phyloP scores from a whole-genome alignment of 139 green algal species.

The Trebouxia sp. region DNA sequence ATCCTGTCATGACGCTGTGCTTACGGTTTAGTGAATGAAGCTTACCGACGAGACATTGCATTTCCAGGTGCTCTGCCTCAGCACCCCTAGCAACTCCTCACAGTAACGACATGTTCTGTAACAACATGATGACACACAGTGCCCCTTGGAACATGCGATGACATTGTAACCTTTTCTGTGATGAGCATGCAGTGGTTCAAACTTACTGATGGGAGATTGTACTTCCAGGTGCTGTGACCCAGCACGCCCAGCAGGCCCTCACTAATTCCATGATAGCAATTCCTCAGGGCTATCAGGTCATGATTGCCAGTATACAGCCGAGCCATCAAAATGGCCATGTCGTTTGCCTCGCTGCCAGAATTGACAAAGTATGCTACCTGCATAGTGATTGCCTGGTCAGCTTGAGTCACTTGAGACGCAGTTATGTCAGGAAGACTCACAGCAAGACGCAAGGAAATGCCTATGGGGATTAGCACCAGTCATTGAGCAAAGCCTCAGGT shows the following conservation, averaged over 20 bases:
- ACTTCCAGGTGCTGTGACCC: constrained; percentile 94
- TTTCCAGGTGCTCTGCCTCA: constrained; percentile 94
- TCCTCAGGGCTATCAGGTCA: constrained; percentile 89
- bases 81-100: constrained; percentile 86
- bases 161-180: too few relatives aligned
- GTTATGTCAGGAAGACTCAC: too few relatives aligned
- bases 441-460: too few relatives aligned
- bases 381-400: neutral
- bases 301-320: constrained; percentile 74
- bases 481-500: too few relatives aligned
- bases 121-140: too few relatives aligned
- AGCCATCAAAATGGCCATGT: constrained; percentile 83
- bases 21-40: too few relatives aligned
- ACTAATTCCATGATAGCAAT: constrained; percentile 93
- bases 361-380: constrained; percentile 81
- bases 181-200: too few relatives aligned
- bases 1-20: too few relatives aligned
- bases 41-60: constrained; percentile 61
- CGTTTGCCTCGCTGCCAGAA: constrained; percentile 83
- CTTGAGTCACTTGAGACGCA: too few relatives aligned
- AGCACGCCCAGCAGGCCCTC: constrained; percentile 87
- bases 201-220: constrained; percentile 66
- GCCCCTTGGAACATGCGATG: too few relatives aligned
- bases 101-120: too few relatives aligned
- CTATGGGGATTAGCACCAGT: too few relatives aligned